A percentile compares a stretch with the other conserved stretches of the same genome.
phyloP scores from a whole-genome alignment of 2,329 filamentous ascomycete species.

The Sclerotinia minor region DNA sequence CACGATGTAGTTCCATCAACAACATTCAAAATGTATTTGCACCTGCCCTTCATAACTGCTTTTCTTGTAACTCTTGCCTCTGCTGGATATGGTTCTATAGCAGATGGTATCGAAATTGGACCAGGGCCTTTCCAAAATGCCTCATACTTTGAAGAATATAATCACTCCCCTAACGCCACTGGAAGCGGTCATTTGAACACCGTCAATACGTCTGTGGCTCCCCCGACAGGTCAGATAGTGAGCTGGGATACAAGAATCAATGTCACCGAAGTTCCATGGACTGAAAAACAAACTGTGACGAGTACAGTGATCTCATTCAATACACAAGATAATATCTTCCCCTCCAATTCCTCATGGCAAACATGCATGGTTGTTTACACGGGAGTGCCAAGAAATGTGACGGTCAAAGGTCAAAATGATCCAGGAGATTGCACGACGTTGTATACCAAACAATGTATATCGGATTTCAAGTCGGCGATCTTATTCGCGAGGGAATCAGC shows the following conservation, averaged over 20 bases:
- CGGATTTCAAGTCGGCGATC: not conserved
- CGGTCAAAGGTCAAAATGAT: constrained; percentile 17
- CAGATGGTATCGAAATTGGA: not conserved
- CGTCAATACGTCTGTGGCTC: constrained; percentile 1
- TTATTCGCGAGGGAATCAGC: not conserved
- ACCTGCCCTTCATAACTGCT: not conserved
- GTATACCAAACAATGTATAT: constrained; percentile 1
- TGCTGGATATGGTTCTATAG: not conserved
- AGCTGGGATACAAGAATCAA: not conserved
- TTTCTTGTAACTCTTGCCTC: not conserved
- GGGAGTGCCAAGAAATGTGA: not conserved
- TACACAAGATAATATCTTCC: not conserved
- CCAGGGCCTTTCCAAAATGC: not conserved
- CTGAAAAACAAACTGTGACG: not conserved
- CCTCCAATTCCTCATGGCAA: constrained; percentile 6
- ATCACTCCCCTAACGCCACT: constrained; percentile 9
- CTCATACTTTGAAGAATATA: constrained; percentile 11
- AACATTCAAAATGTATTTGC: not conserved
- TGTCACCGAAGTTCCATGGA: constrained; percentile 17
- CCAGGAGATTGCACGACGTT: not conserved
- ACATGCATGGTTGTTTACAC: constrained; percentile 9
- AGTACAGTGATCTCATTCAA: constrained; percentile 15
- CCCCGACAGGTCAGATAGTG: not conserved
- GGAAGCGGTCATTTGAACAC: not conserved
- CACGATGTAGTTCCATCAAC: not conserved